These are phyloP conservation scores for Xylaria acuta DNA, from an alignment of 495 filamentous ascomycete genomes.

Conservation along the genomic window DNA sequence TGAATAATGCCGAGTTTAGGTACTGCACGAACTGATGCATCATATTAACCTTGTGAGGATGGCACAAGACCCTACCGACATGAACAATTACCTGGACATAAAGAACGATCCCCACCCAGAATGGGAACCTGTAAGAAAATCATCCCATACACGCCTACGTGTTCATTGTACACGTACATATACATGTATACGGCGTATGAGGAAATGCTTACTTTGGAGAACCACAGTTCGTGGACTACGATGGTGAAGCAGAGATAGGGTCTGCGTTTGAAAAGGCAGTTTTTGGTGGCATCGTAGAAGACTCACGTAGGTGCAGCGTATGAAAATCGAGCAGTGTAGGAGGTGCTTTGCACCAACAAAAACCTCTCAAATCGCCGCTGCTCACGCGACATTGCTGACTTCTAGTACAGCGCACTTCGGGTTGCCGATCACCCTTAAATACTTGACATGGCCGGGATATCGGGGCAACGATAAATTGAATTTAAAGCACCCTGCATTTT, in stretches of 20 bases:
- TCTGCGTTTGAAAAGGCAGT: background rate
- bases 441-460: background rate
- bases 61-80: no score
- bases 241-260: background rate
- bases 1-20: background rate
- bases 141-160: background rate
- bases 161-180: background rate
- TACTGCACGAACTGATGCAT: conserved; percentile 1
- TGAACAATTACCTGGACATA: background rate
- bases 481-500: background rate
- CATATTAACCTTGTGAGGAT: background rate
- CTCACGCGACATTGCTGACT: background rate
- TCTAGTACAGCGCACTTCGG: background rate
- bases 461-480: background rate
- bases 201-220: background rate
- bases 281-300: background rate
- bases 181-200: background rate
- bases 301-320: background rate
- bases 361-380: background rate
- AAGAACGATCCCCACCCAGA: background rate
- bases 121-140: background rate
- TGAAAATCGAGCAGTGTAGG: background rate
- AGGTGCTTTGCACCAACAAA: background rate
- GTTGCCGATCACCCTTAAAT: background rate
- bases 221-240: conserved; percentile 1